Evolutionary conservation across 2,329 filamentous ascomycete genomes (phyloP), one percentile per base, ranked within the genome.

Genomic region (Neofusicoccum parvum): DNA sequence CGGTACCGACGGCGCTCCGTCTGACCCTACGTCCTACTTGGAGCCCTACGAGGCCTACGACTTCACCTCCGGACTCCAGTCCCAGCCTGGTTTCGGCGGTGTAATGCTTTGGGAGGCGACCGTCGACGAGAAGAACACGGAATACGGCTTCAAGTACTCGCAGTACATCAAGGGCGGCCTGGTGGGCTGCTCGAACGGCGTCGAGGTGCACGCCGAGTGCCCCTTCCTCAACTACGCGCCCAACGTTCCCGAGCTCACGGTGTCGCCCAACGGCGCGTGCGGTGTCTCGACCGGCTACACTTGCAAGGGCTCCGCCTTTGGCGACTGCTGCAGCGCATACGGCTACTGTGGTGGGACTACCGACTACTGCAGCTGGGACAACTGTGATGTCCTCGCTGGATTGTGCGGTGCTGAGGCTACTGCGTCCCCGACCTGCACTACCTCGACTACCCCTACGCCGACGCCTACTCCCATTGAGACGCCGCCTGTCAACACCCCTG

Each of bases 101-200:
- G 77, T 87, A 46, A 88, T 87, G 85, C 72, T 88, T 5, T 88
- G 84, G 83, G 85, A 87, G 62, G 83, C 84, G 5, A 84, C 82
- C 1, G 77, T 78, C 11, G 80, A 80, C n/a, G 73, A 78, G 12
- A 75, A 76, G 62, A 86, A 86, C 70, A 64, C 73, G 14, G 76
- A 80, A 63, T 78, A 81, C 64, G 79, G 73, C n/a, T 70, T 76
- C 53, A 74, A 76, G 20, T 86, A 83, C 73, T 76, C 78, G 2
- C 75, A 79, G 60, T 80, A 81, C 74, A 82, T 84, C 67, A 85
- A 85, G 77, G 72, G 79, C 9, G 12, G 62, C 53, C 15, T 65
- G 51, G 68, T 73, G 53, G 69, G 20, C 64, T 68, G 62, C 60
- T 65, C 68, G 2, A 62, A 59, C 39, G n/a, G 7, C 20, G 37